Base-by-base conservation (phyloP, 2,329 filamentous ascomycete species). In the Penicillium expansum region DNA sequence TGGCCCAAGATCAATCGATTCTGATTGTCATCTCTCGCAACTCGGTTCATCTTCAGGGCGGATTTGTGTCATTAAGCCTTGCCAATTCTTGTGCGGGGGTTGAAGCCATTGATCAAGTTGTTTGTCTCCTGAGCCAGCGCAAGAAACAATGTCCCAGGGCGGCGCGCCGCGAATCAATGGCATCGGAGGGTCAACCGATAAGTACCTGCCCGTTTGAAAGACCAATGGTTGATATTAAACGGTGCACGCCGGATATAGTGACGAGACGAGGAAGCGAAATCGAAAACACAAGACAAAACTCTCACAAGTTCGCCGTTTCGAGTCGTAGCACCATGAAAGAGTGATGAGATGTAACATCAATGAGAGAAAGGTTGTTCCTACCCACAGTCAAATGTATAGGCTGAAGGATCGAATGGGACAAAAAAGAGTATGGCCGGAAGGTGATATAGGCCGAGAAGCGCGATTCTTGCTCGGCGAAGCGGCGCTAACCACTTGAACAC, bases 251-350 rank as follows among this genome's bases (percentile, higher is more conserved):
- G 53, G 52, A 56, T 60, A 57, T 62, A 57, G 50, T 59, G 61
- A 56, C 47, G 55, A 58, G 59, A 57, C 48, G 50, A 57, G 57
- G 51, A 57, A 57, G 54, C 44, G 60, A 57, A 55, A 56, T 50
- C 47, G 50, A 56, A 58, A 63, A 62, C 41, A 59, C 43, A 65
- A 57, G 54, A 60, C 52, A 64, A 52, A 60, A 56, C 62, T 60
- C 62, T 63, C 59, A 65, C 57, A 69, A 66, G 62, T 71, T 72
- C 69, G 71, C 69, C 71, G 66, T 71, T 71, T 68, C 69, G 62
- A 71, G 64, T 70, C 69, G 65, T 72, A 67, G 68, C 69, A 72
- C 71, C 71, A 67, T 73, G 61, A 71, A 67, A 66, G 65, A 70
- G 65, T 67, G 70, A 69, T 69, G 60, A 63, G 67, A 67, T 58